Evolutionary conservation across 2,329 filamentous ascomycete species (phyloP), one percentile per base, ranked within the genome.

Genomic region (Pseudogymnoascus sp.): DNA sequence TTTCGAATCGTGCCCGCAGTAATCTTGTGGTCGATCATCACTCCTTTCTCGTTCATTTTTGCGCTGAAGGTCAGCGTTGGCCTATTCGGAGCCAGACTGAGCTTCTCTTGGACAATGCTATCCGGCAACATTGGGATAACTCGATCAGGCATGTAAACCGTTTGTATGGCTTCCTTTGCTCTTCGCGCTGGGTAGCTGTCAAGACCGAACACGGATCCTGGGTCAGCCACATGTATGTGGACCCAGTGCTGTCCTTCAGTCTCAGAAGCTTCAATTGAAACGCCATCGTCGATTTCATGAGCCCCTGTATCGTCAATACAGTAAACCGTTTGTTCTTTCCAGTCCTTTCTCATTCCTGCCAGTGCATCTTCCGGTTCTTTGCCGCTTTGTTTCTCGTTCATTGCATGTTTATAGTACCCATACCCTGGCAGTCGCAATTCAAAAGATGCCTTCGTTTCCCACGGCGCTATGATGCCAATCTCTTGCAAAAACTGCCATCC

Each of bases 201-300:
- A 16, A 84, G 83, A 18, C 76, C 69, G 65, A 95, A 84, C 63
- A 84, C 83, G 4, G 90, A 89, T 2, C 88, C 88, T 7, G 90
- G 90, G 69, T 95, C 91, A 12, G 91, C 90, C 43, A 89, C 82
- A 72, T 95, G 90, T 33, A 91, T 75, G 70, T 92, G 89, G 31
- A 93, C 78, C 90, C 90, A 95, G 69, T 83, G 85, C 67, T 88
- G 80, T 60, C 79, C 71, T 18, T 79, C 65, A 66, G 66, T 76
- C 3, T 78, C 74, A 1, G 87, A 82, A 52, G 75, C 72, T 70
- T 91, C 87, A 6, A 95, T 70, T 0, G 90, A 93, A 7, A 96
- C 75, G 1, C 87, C 90, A 71, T 96, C 90, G 67, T 96, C 90
- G 63, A 95, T 88, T 68, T 93, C 86, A 28, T 81, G 77, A 0